Base-by-base conservation (phyloP, 192 early-diverging fungal genomes). In the Gryganskiella cystojenkinii region DNA sequence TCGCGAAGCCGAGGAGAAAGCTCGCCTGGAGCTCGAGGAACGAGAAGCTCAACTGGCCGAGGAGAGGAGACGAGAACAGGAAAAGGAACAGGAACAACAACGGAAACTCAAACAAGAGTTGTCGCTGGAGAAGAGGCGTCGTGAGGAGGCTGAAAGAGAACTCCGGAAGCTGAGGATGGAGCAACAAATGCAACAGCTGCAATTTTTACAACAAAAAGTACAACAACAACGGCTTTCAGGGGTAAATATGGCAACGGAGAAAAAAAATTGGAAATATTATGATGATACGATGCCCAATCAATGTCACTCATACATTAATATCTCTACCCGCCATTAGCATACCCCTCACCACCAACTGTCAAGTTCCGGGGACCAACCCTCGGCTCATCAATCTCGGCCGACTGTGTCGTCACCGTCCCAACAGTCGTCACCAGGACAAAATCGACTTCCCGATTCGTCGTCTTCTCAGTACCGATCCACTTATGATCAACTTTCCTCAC, bases 51-150 rank as follows among this genome's bases (percentile, higher is more conserved):
- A 56, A 45, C 25, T 34, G 20, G 55, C 31, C 10, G 20, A 35
- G 22, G 67, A 70, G 37, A 20, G 20, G 33, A 31, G 53, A 37
- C 25, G 51, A 24, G 37, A 56, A 45, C 25, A 56, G 20, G 55
- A 31, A 7, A 30, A 35, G 22, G 67, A 70, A 27, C 34, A 33
- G 33, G 42, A 61, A 37, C 25, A 40, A 24, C 70, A 71, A 46
- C 53, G 40, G 25, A 37, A 62, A 43, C 51, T 55, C 3, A 40
- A 61, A 40, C 28, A 50, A n/a, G 25, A 71, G 42, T 34, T 49
- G 55, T 54, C 56, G 45, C 31, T 54, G 42, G 52, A 71, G 31
- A 30, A 47, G 47, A 24, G 62, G 31, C 49, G 59, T 4, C 68
- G 62, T 30, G 20, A 56, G 43, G 42, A 71, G 15, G n/a, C n/a